phyloP scores from a whole-genome alignment of 129 eudicot species.

The Smallanthus sonchifolius region DNA sequence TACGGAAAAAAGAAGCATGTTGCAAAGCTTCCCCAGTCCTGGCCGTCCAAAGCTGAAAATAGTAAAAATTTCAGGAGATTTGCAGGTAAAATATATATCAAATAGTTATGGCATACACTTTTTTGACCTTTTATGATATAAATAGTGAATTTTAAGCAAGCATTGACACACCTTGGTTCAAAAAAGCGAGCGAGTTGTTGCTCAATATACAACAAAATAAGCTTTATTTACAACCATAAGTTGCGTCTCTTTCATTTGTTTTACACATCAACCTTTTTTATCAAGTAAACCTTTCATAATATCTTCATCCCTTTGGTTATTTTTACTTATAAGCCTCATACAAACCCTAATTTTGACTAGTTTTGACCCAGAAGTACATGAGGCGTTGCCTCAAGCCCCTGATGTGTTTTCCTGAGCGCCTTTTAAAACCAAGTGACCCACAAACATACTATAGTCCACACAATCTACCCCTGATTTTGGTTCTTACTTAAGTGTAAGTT shows the following conservation, averaged over 20 bases:
- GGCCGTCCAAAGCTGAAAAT: slow-evolving; percentile 75
- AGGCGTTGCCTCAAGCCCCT: too few species aligned
- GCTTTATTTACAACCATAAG: too few species aligned
- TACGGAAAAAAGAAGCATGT: slow-evolving; percentile 69
- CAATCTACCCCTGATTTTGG: background rate
- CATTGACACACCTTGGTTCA: background rate
- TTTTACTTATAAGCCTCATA: too few species aligned
- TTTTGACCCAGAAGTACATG: too few species aligned
- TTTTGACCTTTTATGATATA: background rate
- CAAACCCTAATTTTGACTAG: too few species aligned
- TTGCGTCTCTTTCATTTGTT: too few species aligned
- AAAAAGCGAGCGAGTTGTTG: background rate
- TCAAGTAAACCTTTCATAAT: too few species aligned
- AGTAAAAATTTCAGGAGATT: slow-evolving; percentile 46
- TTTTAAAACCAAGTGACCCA: background rate
- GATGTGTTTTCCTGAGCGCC: too few species aligned
- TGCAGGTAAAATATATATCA: slow-evolving; percentile 49
- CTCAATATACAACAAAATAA: too few species aligned
- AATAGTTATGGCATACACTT: background rate
- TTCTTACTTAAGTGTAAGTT: slow-evolving; percentile 1
- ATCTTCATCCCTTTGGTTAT: too few species aligned
- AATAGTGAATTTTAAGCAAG: background rate
- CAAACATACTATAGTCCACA: background rate
- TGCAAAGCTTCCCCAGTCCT: slow-evolving; percentile 58
- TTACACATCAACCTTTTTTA: too few species aligned